Evolutionary conservation across 352 stramenopile genomes (phyloP), one percentile per base, ranked within the genome.

Genomic region (Salisapilia sapeloensis): DNA sequence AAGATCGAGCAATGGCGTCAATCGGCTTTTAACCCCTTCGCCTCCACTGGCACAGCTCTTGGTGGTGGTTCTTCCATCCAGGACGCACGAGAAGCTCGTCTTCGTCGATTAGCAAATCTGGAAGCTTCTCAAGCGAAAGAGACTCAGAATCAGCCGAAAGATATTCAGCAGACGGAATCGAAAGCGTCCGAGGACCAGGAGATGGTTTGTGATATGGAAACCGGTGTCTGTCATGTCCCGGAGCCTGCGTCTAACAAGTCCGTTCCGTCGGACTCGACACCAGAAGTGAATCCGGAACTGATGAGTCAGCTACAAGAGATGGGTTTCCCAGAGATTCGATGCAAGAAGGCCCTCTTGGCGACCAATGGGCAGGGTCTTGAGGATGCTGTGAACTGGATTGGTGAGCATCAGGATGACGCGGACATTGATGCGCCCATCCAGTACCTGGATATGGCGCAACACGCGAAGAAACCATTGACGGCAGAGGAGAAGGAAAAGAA

Each of bases 361-460:
- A 87, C 74, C 13, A 70, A 86, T 20, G 76, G 54, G 11, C 53
- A 69, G 10, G 59, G 53, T 12, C 23, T 94, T 15, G 80, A 94
- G 27, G 36, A 64, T 14, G 74, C 76, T 0, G 69, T 94, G 32
- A 76, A 85, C 35, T 94, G 81, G 81, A 50, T 93, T 32, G 66
- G 69, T 24, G 75, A 91, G 36, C 79, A 93, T 44, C 65, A 92
- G 42, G 79, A 93, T 11, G 83, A 94, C 25, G 42, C 54, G 0
- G 75, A 92, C 50, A 91, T 94, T 40, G 80, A 94, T 33, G 76
- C 79, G 26, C 78, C 80, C 9, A 93, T 94, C 36, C 60, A 80
- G 53, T 85, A 79, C 50, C 57, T 86, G 1, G 65, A 86, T 34
- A 31, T 90, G 28, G 60, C 70, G 0, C 53, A 76, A 30, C 29